These are phyloP conservation scores for Candida chilensis DNA, from an alignment of 805 yeast genomes.

Conservation along the genomic window DNA sequence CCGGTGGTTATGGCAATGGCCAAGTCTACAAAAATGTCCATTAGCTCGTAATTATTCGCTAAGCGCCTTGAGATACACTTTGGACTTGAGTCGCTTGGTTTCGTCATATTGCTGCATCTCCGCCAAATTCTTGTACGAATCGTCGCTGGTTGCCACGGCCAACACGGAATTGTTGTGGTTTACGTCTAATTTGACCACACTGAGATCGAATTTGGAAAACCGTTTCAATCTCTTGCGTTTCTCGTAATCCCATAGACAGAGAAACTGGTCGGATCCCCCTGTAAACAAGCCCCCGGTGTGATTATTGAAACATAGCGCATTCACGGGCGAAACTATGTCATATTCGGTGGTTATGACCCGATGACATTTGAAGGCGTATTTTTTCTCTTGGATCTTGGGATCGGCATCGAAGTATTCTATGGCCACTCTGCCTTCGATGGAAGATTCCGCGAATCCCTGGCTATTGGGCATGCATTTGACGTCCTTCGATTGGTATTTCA, in stretches of 20 bases:
- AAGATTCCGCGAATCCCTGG: constrained; percentile 55
- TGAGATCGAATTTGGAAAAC: constrained; percentile 8
- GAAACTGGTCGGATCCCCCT: constrained; percentile 40
- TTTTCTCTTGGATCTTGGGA: constrained; percentile 25
- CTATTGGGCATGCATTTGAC: constrained; percentile 45
- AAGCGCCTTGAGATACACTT: neutral
- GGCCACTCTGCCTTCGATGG: constrained; percentile 79
- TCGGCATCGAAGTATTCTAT: constrained; percentile 56
- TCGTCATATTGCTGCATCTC: constrained; percentile 1
- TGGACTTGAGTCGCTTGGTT: neutral
- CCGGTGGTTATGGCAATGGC: no score
- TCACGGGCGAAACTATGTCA: constrained; percentile 47
- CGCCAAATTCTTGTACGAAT: constrained; percentile 22
- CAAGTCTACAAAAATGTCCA: no score
- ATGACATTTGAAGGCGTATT: constrained; percentile 81
- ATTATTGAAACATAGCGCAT: constrained; percentile 33
- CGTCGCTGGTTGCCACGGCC: constrained; percentile 34
- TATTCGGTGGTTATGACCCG: constrained; percentile 30
- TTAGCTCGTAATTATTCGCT: no score
- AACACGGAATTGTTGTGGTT: constrained; percentile 9
- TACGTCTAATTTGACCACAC: constrained; percentile 14
- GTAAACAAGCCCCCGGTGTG: constrained; percentile 31
- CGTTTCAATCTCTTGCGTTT: constrained; percentile 18
- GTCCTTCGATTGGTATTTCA: constrained; percentile 56
- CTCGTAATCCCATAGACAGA: constrained; percentile 42